phyloP scores from a whole-genome alignment of 2,329 filamentous ascomycete species.

The Thielaviopsis cerberus region DNA sequence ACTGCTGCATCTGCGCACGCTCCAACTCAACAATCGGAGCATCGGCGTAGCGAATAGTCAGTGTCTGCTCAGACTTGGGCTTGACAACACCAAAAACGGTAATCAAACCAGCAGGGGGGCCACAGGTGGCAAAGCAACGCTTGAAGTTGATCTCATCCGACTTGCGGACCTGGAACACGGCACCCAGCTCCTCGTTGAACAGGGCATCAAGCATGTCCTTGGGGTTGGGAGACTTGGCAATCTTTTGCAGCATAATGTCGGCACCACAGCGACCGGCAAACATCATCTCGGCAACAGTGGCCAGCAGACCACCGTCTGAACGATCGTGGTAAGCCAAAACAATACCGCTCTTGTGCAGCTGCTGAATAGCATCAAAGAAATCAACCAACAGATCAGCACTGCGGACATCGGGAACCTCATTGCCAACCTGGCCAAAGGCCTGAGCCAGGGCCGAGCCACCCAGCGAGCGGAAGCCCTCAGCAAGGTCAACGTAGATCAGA shows the following conservation, averaged over 20 bases:
- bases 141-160: constrained; percentile 70
- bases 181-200: constrained; percentile 92
- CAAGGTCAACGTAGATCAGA: constrained; percentile 80
- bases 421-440: constrained; percentile 67
- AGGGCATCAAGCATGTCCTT: constrained; percentile 55
- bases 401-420: constrained; percentile 70
- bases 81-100: constrained; percentile 67
- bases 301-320: constrained; percentile 82
- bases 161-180: constrained; percentile 85
- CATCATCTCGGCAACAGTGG: constrained; percentile 90
- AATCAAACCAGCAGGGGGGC: constrained; percentile 63
- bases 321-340: constrained; percentile 90
- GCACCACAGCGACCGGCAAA: constrained; percentile 85
- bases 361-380: constrained; percentile 70
- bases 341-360: constrained; percentile 38
- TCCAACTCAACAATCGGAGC: constrained; percentile 49
- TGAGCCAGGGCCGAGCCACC: constrained; percentile 86
- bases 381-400: constrained; percentile 67
- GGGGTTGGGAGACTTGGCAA: constrained; percentile 42
- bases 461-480: constrained; percentile 59
- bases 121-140: constrained; percentile 77
- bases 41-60: constrained; percentile 56
- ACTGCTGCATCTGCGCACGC: constrained; percentile 60
- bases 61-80: constrained; percentile 48
- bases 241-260: constrained; percentile 63